Conservation (phyloP, 2,329 filamentous ascomycete species). For the Diaporthe citrichinensis region DNA sequence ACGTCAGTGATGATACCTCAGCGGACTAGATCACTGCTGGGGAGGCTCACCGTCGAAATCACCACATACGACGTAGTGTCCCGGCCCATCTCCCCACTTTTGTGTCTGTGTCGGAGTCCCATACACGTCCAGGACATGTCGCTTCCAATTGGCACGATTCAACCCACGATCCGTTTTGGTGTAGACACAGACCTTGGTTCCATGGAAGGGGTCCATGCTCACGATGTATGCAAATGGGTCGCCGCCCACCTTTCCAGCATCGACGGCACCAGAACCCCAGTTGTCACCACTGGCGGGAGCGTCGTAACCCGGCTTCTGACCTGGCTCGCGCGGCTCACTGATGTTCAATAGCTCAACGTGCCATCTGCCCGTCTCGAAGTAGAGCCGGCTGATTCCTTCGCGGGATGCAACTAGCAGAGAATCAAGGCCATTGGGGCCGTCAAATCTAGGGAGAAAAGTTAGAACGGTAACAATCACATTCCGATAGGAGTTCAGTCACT, state of each 20-base stretch:
- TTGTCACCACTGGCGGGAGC: neutral
- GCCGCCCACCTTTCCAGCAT: neutral
- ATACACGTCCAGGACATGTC: neutral
- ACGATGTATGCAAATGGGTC: neutral
- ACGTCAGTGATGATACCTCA: neutral
- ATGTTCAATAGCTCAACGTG: neutral
- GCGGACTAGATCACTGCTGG: neutral
- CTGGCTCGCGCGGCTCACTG: neutral
- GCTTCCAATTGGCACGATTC: neutral
- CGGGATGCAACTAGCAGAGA: neutral
- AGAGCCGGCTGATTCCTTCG: neutral
- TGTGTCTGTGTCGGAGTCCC: neutral
- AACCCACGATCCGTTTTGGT: neutral
- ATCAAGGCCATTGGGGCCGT: neutral
- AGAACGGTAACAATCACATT: too few relatives aligned
- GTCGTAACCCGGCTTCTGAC: neutral
- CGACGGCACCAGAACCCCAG: neutral
- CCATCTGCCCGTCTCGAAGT: neutral
- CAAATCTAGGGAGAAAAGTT: neutral
- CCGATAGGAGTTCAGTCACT: neutral
- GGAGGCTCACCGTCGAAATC: neutral
- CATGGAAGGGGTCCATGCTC: neutral
- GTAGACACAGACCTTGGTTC: neutral
- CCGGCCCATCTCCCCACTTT: constrained; percentile 4
- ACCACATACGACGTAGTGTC: neutral